A percentile compares a stretch with the other conserved stretches of the same genome.
Conservation (phyloP, 768 basidiomycete species). For the Lactarius trivialis region DNA sequence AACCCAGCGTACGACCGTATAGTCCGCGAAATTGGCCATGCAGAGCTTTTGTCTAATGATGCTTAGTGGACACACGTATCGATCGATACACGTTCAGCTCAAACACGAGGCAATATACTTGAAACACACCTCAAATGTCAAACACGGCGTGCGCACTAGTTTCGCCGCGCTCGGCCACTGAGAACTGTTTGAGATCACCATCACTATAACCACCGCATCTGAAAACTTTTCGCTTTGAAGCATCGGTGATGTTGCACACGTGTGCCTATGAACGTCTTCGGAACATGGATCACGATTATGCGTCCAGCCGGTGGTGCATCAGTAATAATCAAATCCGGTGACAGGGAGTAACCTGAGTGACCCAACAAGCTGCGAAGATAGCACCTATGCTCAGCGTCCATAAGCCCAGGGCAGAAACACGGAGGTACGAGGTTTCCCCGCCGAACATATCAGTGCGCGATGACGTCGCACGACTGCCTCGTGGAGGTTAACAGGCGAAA, state of each 20-base stretch:
- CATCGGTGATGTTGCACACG: background rate
- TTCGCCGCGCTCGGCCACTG: background rate
- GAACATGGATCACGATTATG: background rate
- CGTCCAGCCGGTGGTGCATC: background rate
- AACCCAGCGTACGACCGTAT: constrained; percentile 37
- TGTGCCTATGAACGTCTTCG: background rate
- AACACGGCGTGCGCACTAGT: background rate
- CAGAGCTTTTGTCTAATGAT: constrained; percentile 38
- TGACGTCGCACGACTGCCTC: background rate
- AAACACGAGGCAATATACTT: background rate
- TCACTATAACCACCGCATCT: background rate
- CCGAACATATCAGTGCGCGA: background rate
- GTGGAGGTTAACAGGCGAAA: background rate
- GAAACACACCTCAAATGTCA: background rate
- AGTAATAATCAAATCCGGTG: background rate
- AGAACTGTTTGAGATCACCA: background rate
- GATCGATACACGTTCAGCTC: background rate
- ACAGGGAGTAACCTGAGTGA: background rate
- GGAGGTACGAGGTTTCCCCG: background rate
- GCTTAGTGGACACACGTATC: constrained; percentile 23
- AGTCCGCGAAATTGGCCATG: constrained; percentile 38
- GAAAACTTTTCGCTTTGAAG: background rate
- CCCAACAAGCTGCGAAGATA: background rate
- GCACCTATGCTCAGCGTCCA: background rate
- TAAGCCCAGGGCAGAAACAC: background rate